Evolutionary conservation across 2,329 filamentous ascomycete genomes (phyloP), one percentile per base, ranked within the genome.

Genomic region (Hypoxylon sp.): DNA sequence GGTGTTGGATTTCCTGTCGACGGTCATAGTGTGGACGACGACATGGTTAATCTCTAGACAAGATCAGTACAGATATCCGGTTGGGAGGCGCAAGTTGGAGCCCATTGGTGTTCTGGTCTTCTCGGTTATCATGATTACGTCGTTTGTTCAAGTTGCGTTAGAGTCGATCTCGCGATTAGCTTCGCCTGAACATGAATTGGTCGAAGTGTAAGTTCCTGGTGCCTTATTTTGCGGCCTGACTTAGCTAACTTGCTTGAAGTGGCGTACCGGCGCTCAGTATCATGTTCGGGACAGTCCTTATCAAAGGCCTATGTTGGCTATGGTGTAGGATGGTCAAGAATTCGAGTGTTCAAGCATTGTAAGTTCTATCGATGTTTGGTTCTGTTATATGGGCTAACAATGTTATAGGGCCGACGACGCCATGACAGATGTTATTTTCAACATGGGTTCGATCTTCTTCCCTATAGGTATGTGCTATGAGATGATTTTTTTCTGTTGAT

Each of bases 281-380:
- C 77, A 97, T 97, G 93, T 81, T 90, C 4, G 83, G 86, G 41
- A 97, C 94, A 0, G 91, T 97, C 41, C 79, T 94, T 46, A 90
- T 97, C 79, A 97, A 97, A 78, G 89, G 91, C 19, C 81, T 88
- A 9, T 94, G 92, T 80, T 97, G 93, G 92, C 76, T 97, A 41
- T 97, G 92, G 92, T 97, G 93, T 77, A 91, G 93, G 5, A 79
- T 96, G 34, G 92, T 97, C 71, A 93, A 89, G 72, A 97, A 97
- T 78, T 94, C 91, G 2, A 93, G 90, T 68, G 93, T 97, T 3
- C 93, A 94, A 77, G 93, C 93, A 1, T 82, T 97, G 72, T 87
- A 78, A 77, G 85, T 82, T 30, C 28, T 9, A 6, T 9, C 28
- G 9, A 30, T 30, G 6, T 30, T 30, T 30, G 28, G 2, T 30